Conservation (phyloP, 768 basidiomycete species). For the Lepiota brunneoincarnata region DNA sequence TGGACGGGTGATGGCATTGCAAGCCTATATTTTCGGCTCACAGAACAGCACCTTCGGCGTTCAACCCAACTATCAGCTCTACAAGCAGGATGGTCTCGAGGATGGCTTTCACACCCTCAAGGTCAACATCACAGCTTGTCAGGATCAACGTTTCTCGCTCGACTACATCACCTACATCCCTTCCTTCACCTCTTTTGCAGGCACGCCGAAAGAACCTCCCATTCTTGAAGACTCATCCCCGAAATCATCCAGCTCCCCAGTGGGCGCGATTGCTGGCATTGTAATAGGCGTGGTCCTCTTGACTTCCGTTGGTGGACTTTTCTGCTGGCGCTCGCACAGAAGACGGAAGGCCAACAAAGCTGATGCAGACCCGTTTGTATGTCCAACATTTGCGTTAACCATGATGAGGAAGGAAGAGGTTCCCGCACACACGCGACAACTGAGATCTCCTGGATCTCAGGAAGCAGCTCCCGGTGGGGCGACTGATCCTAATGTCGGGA, state of each 20-base stretch:
- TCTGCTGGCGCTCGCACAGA: conserved; percentile 7
- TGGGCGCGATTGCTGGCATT: conserved; percentile 16
- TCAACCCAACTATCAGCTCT: conserved; percentile 23
- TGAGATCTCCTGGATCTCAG: not conserved
- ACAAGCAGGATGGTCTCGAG: conserved; percentile 16
- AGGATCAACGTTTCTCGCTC: conserved; percentile 18
- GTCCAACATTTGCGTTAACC: not conserved
- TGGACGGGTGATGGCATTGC: conserved; percentile 13
- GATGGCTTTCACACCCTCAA: conserved; percentile 20
- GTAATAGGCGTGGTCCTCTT: conserved; percentile 11
- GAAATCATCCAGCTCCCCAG: conserved; percentile 3
- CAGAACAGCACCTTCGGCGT: conserved; percentile 14
- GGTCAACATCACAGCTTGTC: conserved; percentile 19
- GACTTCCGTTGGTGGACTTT: not conserved
- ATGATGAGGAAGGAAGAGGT: not conserved
- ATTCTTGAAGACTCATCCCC: not conserved
- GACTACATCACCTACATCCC: conserved; percentile 28
- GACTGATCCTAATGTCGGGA: not conserved
- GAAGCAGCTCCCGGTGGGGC: not conserved
- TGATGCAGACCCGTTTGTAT: not conserved
- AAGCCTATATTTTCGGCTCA: conserved; percentile 13
- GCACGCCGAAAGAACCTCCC: not conserved
- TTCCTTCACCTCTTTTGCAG: conserved; percentile 16
- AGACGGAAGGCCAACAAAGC: not conserved
- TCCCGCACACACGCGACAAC: conserved; percentile 2